Base-by-base conservation (phyloP, 2,329 filamentous ascomycete species). In the Nigrospora oryzae region DNA sequence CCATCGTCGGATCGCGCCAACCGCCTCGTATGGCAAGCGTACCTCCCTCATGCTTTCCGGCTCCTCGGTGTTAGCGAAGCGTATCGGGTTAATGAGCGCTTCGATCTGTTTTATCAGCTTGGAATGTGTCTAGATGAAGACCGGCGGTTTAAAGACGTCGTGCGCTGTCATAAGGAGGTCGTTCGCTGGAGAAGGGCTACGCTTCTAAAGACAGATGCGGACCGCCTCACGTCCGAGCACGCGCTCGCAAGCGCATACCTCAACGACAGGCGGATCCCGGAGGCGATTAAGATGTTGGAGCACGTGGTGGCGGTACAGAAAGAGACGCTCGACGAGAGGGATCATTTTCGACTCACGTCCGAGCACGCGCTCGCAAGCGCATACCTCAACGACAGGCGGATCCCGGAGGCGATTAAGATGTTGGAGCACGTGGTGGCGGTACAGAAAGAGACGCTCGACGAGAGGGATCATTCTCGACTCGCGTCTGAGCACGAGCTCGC, bases 21-120 rank as follows among this genome's bases (percentile, higher is more conserved):
- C 36, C 51, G 19, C 19, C 19, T 23, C 19, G 19, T 46, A 31
- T 60, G 58, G 55, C 51, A 51, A 46, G 45, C 47, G 38, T 61
- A 57, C 32, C 38, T 62, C 16, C 56, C 58, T 38, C 60, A 63
- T 48, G 54, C 53, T 40, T 36, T 57, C 7, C 46, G 49, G 35
- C 42, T 57, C 31, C 48, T 61, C 11, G 44, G 50, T n/a, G 23
- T 41, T 11, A 52, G 44, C 35, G 45, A 52, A 17, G 46, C 45
- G 12, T 42, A 36, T 38, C 23, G 48, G 14, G 34, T 46, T 38
- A n/a, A 43, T 31, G 51, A 58, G 41, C 51, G 37, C 37, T 53
- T 43, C 19, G 32, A 54, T 17, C 36, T 63, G 5, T 47, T 35
- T 37, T 45, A 46, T 19, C n/a, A 13, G 19, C 49, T 59, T 38